Evolutionary conservation across 768 basidiomycete genomes (phyloP).

Genomic region (Exsudoporus frostii): DNA sequence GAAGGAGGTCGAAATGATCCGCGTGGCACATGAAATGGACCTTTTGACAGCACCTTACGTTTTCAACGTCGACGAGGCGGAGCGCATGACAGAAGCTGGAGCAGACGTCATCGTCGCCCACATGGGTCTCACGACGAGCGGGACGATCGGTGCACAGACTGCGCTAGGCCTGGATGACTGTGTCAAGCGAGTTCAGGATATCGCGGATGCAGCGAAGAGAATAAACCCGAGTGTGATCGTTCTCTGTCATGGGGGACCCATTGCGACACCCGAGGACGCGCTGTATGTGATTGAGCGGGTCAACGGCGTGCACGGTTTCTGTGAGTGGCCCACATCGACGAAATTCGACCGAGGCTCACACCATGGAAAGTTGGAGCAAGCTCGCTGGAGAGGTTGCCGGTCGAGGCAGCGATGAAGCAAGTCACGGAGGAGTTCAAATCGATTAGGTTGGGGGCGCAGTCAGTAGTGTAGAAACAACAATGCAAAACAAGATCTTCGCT

Average conservation of each 20-base stretch:
- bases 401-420: conserved; percentile 22
- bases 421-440: conserved; percentile 22
- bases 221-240: conserved; percentile 20
- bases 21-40: conserved; percentile 21
- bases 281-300: conserved; percentile 17
- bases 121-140: conserved; percentile 30
- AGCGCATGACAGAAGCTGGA: conserved; percentile 23
- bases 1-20: conserved; percentile 32
- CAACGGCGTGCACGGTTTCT: conserved; percentile 24
- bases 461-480: conserved; percentile 22
- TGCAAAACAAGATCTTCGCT: conserved; percentile 29
- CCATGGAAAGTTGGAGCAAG: conserved; percentile 22
- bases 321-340: conserved; percentile 4
- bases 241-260: conserved; percentile 25
- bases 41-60: conserved; percentile 29
- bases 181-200: conserved; percentile 18
- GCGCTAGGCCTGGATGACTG: conserved; percentile 22
- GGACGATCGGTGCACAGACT: conserved; percentile 26
- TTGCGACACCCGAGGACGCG: conserved; percentile 24
- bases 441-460: conserved; percentile 8
- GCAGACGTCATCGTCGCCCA: conserved; percentile 27
- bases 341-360: neutral
- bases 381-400: conserved; percentile 24
- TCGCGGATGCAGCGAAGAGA: conserved; percentile 14
- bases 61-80: conserved; percentile 27